These are phyloP conservation scores for Otatea glauca DNA, from an alignment of 176 grass and related monocot species.

Conservation along the genomic window DNA sequence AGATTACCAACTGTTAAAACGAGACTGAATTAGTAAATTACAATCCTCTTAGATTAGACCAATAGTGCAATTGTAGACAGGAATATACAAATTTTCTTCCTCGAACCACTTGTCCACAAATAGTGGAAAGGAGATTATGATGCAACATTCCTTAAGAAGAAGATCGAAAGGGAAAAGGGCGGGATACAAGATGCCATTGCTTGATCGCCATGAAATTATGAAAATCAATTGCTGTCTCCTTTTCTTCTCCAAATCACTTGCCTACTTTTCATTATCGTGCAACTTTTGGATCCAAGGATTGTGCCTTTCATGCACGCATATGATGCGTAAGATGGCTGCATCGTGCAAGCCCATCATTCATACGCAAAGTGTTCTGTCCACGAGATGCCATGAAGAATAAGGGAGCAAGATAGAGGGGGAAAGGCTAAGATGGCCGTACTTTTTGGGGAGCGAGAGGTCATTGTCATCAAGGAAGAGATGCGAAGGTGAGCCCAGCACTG, in stretches of 20 bases:
- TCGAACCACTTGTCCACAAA: conserved; percentile 4
- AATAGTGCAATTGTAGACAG: not conserved
- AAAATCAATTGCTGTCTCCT: not conserved
- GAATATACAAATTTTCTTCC: not conserved
- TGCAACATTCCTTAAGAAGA: conserved; percentile 4
- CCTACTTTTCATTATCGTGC: conserved; percentile 8
- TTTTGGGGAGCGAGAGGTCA: conserved; percentile 27
- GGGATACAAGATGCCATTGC: not conserved
- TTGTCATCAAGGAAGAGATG: conserved; percentile 19
- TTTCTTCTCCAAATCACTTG: not conserved
- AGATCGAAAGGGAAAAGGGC: not conserved
- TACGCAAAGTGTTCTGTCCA: conserved; percentile 36
- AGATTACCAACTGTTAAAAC: too few relatives aligned
- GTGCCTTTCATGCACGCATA: not conserved
- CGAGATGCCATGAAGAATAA: conserved; percentile 25
- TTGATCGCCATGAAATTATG: conserved; percentile 23
- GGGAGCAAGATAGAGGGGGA: not conserved
- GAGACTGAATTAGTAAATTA: not conserved
- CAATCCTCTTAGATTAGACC: not conserved
- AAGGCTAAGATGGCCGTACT: conserved; percentile 2
- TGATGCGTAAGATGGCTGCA: not conserved
- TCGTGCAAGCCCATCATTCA: conserved; percentile 41
- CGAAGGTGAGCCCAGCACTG: not conserved
- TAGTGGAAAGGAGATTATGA: not conserved
- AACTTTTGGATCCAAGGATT: conserved; percentile 16